Evolutionary conservation across 345 rosid species (phyloP), one percentile per base, ranked within the genome.

Genomic region (Laguncularia racemosa): DNA sequence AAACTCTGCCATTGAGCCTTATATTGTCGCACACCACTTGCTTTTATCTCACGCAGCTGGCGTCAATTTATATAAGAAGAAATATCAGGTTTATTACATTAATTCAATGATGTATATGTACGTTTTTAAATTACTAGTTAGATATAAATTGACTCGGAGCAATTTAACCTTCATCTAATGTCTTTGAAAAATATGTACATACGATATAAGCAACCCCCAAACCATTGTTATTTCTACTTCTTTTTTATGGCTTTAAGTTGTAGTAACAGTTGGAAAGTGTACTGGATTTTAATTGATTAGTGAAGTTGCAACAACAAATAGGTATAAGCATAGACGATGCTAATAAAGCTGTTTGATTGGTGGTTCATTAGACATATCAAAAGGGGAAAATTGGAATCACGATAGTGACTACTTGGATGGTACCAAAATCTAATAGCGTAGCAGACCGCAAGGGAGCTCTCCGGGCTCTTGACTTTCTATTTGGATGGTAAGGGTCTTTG

Each of bases 1-100:
- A 0, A 55, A 80, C 46, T 77, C 82, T 1, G 75, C 69, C 3
- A 74, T 74, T 0, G 76, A 80, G 59, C 85, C 82, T 1, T 80
- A 74, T 65, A 13, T 58, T 3, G 81, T 64, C 2, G 65, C 65
- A 0, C 79, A 79, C 56, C 33, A 76, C 53, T 20, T 76, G 61
- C 52, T 79, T 51, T 78, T 79, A 13, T 67, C 75, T n/a, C 81
- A 76, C 33, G 79, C 81, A 0, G 46, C 55, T 13, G 76, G 74
- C 0, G 76, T 60, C 19, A 46, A 60, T 47, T 50, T 74, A 16
- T 80, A 80, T 50, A 65, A 46, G 55, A 14, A 62, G 14, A 72
- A 72, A 15, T 74, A 80, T 26, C 80, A 74, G 78, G 83, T 78
- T 13, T 0, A 52, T 6, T 23, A 2, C 5, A 23, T 23, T 23